phyloP scores from a whole-genome alignment of 371 early-diverging fungal genomes.

The Rhizomucor miehei region DNA sequence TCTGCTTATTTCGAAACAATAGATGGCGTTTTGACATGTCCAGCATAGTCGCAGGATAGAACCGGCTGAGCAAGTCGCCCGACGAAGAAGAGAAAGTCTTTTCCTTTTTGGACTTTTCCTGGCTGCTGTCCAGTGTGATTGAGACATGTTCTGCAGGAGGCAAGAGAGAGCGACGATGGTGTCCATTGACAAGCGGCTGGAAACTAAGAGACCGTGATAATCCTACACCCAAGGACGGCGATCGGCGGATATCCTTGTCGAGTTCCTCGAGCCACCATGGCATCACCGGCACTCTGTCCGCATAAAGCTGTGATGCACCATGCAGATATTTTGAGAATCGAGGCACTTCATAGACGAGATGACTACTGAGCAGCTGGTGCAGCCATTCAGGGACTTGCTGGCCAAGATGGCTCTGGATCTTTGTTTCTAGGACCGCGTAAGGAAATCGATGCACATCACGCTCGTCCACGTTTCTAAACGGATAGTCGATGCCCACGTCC shows the following conservation, averaged over 20 bases:
- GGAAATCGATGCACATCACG: slow-evolving; percentile 91
- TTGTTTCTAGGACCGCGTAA: slow-evolving; percentile 97
- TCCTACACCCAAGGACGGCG: slow-evolving; percentile 44
- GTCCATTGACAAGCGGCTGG: slow-evolving; percentile 44
- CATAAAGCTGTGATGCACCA: slow-evolving; percentile 88
- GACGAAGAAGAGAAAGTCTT: background rate
- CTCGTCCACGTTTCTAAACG: slow-evolving; percentile 80
- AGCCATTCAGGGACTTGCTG: slow-evolving; percentile 94
- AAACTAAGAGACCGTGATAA: slow-evolving; percentile 42
- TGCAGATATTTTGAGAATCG: slow-evolving; percentile 99
- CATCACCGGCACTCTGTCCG: slow-evolving; percentile 70
- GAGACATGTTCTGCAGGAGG: slow-evolving; percentile 2
- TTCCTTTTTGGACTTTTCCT: background rate
- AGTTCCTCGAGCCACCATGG: slow-evolving; percentile 98
- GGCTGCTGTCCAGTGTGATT: background rate
- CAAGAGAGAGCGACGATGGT: slow-evolving; percentile 24
- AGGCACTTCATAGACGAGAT: slow-evolving; percentile 94
- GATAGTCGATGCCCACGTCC: slow-evolving; percentile 89
- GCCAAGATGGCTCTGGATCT: slow-evolving; percentile 91
- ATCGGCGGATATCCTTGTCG: slow-evolving; percentile 84
- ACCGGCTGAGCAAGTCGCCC: background rate
- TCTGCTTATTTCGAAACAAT: slow-evolving; percentile 1
- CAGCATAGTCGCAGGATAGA: background rate
- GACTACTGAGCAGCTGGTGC: slow-evolving; percentile 75
- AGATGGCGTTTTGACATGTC: background rate